A percentile compares a stretch with the other conserved stretches of the same genome.
phyloP scores from a whole-genome alignment of 345 rosid species.

The Eucalyptus paniculata region DNA sequence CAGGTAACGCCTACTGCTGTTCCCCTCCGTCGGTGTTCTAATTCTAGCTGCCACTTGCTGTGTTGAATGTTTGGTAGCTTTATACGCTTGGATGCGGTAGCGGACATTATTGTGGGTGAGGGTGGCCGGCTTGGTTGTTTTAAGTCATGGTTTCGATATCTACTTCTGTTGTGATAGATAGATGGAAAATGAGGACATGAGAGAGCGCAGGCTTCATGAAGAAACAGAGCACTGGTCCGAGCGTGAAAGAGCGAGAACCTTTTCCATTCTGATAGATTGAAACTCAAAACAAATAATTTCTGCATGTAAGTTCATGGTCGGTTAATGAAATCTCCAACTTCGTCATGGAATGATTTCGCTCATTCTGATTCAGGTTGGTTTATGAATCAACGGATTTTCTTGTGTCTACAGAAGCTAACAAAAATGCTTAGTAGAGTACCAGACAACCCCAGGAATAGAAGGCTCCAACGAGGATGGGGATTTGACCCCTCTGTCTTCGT shows the following conservation, averaged over 20 bases:
- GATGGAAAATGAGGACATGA: neutral
- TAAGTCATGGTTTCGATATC: neutral
- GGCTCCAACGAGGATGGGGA: too few species aligned
- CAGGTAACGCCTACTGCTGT: slow-evolving; percentile 22
- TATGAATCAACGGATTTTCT: neutral
- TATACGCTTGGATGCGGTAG: neutral
- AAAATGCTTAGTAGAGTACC: neutral
- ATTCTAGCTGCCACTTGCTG: neutral
- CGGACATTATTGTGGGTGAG: neutral
- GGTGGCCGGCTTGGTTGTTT: neutral
- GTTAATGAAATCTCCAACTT: neutral
- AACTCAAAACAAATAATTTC: neutral
- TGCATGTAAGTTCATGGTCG: neutral
- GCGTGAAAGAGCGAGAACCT: neutral
- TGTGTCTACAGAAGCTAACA: neutral
- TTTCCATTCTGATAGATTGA: neutral
- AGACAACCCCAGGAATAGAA: too few species aligned
- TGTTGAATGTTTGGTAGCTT: neutral
- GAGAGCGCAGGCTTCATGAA: neutral
- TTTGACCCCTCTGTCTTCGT: too few species aligned
- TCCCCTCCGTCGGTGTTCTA: neutral
- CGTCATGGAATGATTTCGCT: neutral
- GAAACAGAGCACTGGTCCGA: neutral
- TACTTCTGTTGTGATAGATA: neutral
- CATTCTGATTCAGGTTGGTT: neutral